Conservation (phyloP, 768 basidiomycete genomes). For the Boletales sp. region DNA sequence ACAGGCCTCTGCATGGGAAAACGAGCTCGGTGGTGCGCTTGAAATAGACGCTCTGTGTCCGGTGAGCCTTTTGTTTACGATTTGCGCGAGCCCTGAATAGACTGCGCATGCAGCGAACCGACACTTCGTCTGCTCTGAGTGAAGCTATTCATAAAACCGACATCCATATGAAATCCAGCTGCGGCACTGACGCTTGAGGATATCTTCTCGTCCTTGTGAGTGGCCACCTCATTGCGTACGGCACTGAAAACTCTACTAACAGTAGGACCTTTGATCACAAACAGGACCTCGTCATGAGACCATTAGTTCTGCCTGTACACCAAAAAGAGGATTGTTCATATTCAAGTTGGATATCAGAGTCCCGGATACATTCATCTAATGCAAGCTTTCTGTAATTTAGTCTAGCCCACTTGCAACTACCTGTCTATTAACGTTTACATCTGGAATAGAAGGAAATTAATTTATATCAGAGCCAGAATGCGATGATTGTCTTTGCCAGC, state of each 20-base stretch:
- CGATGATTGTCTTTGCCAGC: slow-evolving; percentile 72
- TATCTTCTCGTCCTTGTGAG: slow-evolving; percentile 23
- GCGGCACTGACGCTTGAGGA: slow-evolving; percentile 12
- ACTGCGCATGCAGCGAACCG: slow-evolving; percentile 10
- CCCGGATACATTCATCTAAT: not conserved
- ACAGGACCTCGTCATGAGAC: not conserved
- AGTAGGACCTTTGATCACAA: slow-evolving; percentile 21
- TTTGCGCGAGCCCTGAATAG: not conserved
- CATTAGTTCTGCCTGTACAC: not conserved
- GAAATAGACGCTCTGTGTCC: not conserved
- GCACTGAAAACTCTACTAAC: slow-evolving; percentile 1
- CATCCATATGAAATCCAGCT: not conserved
- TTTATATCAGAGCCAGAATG: slow-evolving; percentile 43
- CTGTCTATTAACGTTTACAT: not conserved
- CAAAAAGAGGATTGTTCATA: no score
- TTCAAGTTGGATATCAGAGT: not conserved
- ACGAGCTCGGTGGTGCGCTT: not conserved
- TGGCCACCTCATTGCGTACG: not conserved
- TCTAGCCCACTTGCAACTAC: not conserved
- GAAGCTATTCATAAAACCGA: slow-evolving; percentile 6
- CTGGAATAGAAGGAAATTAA: not conserved
- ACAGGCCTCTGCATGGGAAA: slow-evolving; percentile 10
- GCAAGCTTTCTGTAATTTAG: slow-evolving; percentile 11
- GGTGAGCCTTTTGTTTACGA: slow-evolving; percentile 5
- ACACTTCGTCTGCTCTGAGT: not conserved